These are phyloP conservation scores for Amanita exitialis DNA, from an alignment of 768 basidiomycete species.

Conservation along the genomic window DNA sequence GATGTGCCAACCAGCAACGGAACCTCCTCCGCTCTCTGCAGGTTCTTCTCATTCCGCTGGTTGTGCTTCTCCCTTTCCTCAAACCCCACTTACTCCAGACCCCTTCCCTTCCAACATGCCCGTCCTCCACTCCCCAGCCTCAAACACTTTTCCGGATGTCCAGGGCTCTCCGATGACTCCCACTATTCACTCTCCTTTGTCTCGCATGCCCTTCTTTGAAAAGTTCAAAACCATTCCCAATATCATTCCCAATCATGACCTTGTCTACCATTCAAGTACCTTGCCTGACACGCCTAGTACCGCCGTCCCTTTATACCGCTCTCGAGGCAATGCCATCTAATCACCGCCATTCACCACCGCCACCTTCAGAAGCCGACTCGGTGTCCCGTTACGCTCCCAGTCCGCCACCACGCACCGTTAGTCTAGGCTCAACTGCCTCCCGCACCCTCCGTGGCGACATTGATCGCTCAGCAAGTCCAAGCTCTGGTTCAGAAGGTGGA, in stretches of 20 bases:
- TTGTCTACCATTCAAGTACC: slow-evolving; percentile 6
- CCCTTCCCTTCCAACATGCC: slow-evolving; percentile 11
- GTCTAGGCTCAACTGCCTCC: background rate
- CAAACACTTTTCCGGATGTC: slow-evolving; percentile 1
- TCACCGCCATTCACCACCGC: background rate
- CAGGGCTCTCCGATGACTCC: slow-evolving; percentile 7
- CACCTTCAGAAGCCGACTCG: slow-evolving; percentile 5
- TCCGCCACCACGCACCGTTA: slow-evolving; percentile 4
- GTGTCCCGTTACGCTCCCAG: slow-evolving; percentile 8
- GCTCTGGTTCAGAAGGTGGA: slow-evolving; percentile 35
- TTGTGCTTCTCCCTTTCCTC: slow-evolving; percentile 29
- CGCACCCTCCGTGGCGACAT: background rate
- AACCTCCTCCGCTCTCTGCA: slow-evolving; percentile 38
- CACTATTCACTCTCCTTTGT: slow-evolving; percentile 17
- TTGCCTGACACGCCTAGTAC: slow-evolving; percentile 2
- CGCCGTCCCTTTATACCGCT: background rate
- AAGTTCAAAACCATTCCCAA: slow-evolving; percentile 33
- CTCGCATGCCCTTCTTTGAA: slow-evolving; percentile 48
- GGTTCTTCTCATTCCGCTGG: slow-evolving; percentile 35
- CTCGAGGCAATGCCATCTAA: background rate
- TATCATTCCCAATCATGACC: slow-evolving; percentile 1
- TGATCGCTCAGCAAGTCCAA: slow-evolving; percentile 18
- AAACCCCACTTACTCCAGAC: slow-evolving; percentile 17
- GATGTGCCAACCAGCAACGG: slow-evolving; percentile 17
- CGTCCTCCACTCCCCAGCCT: background rate